Evolutionary conservation across 176 grass and related monocot genomes (phyloP).

Genomic region (Puya raimondii): DNA sequence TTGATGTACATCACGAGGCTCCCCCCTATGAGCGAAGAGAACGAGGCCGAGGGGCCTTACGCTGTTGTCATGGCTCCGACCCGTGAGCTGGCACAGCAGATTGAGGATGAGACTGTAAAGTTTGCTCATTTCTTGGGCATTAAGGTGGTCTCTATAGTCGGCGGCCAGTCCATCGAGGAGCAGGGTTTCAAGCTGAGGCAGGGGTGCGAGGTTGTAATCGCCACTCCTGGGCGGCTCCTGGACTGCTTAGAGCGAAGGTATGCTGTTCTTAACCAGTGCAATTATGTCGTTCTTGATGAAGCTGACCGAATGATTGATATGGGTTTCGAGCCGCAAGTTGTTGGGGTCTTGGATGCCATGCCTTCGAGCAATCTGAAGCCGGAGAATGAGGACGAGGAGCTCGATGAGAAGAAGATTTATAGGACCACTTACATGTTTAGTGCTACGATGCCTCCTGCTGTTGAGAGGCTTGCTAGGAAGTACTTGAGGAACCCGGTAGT

Average conservation of each 20-base stretch:
- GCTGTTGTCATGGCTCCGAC: slow-evolving; percentile 97
- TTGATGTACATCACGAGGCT: slow-evolving; percentile 81
- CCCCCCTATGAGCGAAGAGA: slow-evolving; percentile 83
- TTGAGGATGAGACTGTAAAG: slow-evolving; percentile 96
- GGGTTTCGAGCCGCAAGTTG: slow-evolving; percentile 96
- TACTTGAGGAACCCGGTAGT: slow-evolving; percentile 94
- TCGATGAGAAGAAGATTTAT: slow-evolving; percentile 94
- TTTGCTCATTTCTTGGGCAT: slow-evolving; percentile 91
- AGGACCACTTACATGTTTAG: slow-evolving; percentile 99
- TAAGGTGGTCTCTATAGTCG: slow-evolving; percentile 93
- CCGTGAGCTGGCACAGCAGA: slow-evolving; percentile 94
- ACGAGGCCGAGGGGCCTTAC: slow-evolving; percentile 94
- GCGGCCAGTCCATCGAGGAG: slow-evolving; percentile 96
- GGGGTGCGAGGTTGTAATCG: slow-evolving; percentile 96
- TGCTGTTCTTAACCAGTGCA: slow-evolving; percentile 94
- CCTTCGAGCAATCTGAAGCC: slow-evolving; percentile 98
- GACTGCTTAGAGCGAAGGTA: slow-evolving; percentile 95
- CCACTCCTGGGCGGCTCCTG: slow-evolving; percentile 82
- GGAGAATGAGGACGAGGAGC: slow-evolving; percentile 95
- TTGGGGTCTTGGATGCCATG: slow-evolving; percentile 91
- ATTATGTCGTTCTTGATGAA: slow-evolving; percentile 96
- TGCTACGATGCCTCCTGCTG: slow-evolving; percentile 91
- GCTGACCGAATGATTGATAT: slow-evolving; percentile 99
- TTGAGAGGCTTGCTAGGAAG: slow-evolving; percentile 90
- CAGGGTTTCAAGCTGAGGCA: slow-evolving; percentile 91